A percentile compares a stretch with the other conserved stretches of the same genome.
phyloP scores from a whole-genome alignment of 176 grass and related monocot species.

The Carex pumila region DNA sequence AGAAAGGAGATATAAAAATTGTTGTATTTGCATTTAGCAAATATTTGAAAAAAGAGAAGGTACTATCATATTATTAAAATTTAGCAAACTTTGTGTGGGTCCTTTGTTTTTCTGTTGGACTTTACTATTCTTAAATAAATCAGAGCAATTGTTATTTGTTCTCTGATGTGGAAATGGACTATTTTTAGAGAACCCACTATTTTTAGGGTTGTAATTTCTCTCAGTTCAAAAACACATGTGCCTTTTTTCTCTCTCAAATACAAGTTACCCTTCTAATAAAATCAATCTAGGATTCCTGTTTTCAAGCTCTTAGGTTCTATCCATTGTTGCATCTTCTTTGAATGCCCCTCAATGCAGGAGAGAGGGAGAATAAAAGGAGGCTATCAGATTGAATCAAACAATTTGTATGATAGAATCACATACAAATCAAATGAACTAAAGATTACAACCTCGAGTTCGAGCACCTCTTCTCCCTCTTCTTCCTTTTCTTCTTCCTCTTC shows the following conservation, averaged over 20 bases:
- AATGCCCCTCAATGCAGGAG: not conserved
- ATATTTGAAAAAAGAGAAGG: conserved; percentile 1
- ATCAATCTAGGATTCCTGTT: not conserved
- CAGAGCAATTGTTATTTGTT: conserved; percentile 6
- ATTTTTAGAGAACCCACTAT: not conserved
- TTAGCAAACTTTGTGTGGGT: not conserved
- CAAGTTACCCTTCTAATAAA: not conserved
- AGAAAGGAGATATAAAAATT: conserved; percentile 10
- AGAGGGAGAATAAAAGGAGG: not conserved
- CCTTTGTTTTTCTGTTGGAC: conserved; percentile 1
- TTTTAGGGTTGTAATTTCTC: not conserved
- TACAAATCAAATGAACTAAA: conserved; percentile 4
- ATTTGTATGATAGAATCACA: not conserved
- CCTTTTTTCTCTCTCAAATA: not conserved
- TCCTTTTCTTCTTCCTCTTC: conserved; percentile 16
- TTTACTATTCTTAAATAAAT: conserved; percentile 12
- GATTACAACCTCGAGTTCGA: not conserved
- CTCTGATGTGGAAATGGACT: conserved; percentile 1
- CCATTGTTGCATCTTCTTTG: not conserved
- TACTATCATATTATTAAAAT: conserved; percentile 2
- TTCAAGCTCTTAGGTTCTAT: not conserved
- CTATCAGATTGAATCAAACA: conserved; percentile 5
- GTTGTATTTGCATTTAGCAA: conserved; percentile 7
- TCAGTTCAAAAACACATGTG: not conserved
- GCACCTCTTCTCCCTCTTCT: not conserved